Percentiles rank a stretch among this genome's conserved stretches.
Evolutionary conservation across 1,284 basidiomycete species (phyloP).

Genomic region (Fomitiporia mediterranea): DNA sequence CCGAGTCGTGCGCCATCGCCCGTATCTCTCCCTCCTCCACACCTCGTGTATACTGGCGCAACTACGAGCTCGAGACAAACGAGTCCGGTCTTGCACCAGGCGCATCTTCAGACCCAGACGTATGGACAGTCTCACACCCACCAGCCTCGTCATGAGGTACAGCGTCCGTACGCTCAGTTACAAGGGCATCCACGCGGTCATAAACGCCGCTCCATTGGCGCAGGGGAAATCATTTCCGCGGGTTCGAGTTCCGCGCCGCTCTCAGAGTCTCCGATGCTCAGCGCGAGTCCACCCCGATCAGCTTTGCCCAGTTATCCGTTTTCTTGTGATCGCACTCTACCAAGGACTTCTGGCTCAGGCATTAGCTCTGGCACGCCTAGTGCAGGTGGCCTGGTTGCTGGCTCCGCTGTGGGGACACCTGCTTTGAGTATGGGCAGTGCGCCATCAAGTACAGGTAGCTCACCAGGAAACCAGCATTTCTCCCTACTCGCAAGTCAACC

Average conservation of each 20-base stretch:
- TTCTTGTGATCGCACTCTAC: slow-evolving; percentile 30
- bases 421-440: slow-evolving; percentile 17
- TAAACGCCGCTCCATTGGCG: slow-evolving; percentile 32
- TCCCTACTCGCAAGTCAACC: not conserved
- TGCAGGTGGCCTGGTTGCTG: not conserved
- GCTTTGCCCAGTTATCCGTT: slow-evolving; percentile 28
- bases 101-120: slow-evolving; percentile 25
- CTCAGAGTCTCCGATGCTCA: slow-evolving; percentile 11
- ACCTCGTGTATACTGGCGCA: slow-evolving; percentile 17
- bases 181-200: slow-evolving; percentile 22
- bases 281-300: slow-evolving; percentile 14
- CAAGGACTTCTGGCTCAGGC: slow-evolving; percentile 16
- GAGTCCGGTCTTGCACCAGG: slow-evolving; percentile 34
- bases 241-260: not conserved
- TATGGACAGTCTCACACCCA: slow-evolving; percentile 24
- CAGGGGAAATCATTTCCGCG: slow-evolving; percentile 28
- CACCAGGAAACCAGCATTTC: slow-evolving; percentile 15
- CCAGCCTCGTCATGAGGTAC: slow-evolving; percentile 36
- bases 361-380: not conserved
- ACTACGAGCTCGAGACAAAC: slow-evolving; percentile 24
- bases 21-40: slow-evolving; percentile 54
- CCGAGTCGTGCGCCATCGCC: slow-evolving; percentile 66
- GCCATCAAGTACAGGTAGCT: slow-evolving; percentile 21
- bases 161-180: slow-evolving; percentile 23
- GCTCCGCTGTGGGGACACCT: slow-evolving; percentile 14